These are phyloP conservation scores for Tolypocladium guangdongense DNA, from an alignment of 2,329 filamentous ascomycete species.

Conservation along the genomic window DNA sequence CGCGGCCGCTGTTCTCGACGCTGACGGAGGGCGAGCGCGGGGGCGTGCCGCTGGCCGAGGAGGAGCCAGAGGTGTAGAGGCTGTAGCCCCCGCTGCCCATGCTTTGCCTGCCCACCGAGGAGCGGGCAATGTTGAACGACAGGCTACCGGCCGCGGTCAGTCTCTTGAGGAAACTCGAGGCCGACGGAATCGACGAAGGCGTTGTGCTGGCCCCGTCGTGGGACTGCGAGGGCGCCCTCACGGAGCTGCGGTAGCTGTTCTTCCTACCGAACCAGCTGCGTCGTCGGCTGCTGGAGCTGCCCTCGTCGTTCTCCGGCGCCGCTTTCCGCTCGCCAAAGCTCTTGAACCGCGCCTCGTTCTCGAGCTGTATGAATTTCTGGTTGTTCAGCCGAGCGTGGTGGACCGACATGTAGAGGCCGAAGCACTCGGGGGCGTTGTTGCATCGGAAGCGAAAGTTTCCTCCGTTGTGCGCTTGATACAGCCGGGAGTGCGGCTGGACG, in stretches of 20 bases:
- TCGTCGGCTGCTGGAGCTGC: conserved; percentile 33
- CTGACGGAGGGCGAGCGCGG: conserved; percentile 49
- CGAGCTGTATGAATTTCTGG: conserved; percentile 66
- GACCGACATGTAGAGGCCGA: conserved; percentile 72
- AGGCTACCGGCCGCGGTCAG: conserved; percentile 61
- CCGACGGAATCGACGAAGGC: conserved; percentile 49
- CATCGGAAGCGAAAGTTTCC: conserved; percentile 86
- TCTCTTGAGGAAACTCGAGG: conserved; percentile 69
- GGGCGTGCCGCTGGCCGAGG: conserved; percentile 35
- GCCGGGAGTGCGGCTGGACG: conserved; percentile 58
- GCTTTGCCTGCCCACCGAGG: conserved; percentile 52
- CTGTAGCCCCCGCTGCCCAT: conserved; percentile 44
- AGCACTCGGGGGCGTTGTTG: conserved; percentile 64
- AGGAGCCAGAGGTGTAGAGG: conserved; percentile 48
- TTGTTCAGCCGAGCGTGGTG: conserved; percentile 88
- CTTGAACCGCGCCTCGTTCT: conserved; percentile 58
- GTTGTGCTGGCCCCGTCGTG: conserved; percentile 64
- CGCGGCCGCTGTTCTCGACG: conserved; percentile 37
- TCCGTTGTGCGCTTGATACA: conserved; percentile 50
- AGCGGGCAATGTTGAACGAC: conserved; percentile 71
- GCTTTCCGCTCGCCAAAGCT: conserved; percentile 51
- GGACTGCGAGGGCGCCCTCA: conserved; percentile 52
- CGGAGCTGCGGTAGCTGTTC: conserved; percentile 54
- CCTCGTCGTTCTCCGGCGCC: conserved; percentile 35
- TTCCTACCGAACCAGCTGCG: conserved; percentile 51